Evolutionary conservation across 2,329 filamentous ascomycete species (phyloP).

Genomic region (Ceratocystis ficicola): DNA sequence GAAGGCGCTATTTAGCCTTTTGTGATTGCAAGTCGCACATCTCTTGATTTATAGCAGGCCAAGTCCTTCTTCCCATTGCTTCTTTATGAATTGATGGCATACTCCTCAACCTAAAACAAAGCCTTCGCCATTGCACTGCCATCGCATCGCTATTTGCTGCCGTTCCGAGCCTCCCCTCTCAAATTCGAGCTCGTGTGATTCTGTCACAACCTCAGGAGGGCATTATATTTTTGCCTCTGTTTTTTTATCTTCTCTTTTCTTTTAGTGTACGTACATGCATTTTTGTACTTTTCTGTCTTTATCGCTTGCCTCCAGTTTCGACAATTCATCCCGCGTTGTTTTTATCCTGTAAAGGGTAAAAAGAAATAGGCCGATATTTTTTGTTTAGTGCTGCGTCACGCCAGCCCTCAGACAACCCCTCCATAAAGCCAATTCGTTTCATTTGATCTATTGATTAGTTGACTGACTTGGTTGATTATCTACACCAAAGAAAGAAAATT

Average conservation of each 20-base stretch:
- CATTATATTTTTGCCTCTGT: not conserved
- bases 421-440: slow-evolving; percentile 2
- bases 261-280: not conserved
- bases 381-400: slow-evolving; percentile 10
- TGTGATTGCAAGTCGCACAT: slow-evolving; percentile 14
- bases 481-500: slow-evolving; percentile 1
- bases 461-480: not conserved
- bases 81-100: slow-evolving; percentile 2
- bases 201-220: not conserved
- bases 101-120: not conserved
- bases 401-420: slow-evolving; percentile 11
- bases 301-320: not conserved
- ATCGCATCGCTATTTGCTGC: not conserved
- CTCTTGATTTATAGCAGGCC: not conserved
- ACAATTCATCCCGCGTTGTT: not conserved
- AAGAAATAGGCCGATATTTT: slow-evolving; percentile 5
- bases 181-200: not conserved
- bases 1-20: slow-evolving; percentile 10
- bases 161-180: not conserved
- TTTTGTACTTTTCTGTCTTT: not conserved
- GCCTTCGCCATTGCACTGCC: not conserved
- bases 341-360: not conserved
- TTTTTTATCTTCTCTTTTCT: not conserved
- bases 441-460: slow-evolving; percentile 2
- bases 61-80: not conserved